Evolutionary conservation across 2,329 filamentous ascomycete genomes (phyloP).

Genomic region (Coniochaeta sp.): DNA sequence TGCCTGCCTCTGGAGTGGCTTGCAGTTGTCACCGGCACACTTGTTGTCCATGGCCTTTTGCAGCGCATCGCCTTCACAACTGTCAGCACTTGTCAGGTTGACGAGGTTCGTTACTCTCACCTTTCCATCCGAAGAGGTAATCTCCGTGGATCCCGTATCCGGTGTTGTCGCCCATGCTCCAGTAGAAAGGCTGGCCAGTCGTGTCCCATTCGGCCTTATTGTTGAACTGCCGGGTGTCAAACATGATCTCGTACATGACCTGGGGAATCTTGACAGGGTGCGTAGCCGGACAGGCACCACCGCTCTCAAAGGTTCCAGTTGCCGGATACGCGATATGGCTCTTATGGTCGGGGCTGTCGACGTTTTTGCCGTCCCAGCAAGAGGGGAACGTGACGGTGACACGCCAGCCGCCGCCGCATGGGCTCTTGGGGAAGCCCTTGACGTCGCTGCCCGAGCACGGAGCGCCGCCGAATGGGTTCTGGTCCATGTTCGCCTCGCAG

Average conservation of each 20-base stretch:
- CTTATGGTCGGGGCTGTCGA: constrained; percentile 1
- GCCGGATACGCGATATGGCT: constrained; percentile 9
- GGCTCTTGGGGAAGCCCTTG: constrained; percentile 26
- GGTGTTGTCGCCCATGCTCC: constrained; percentile 14
- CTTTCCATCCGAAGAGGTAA: constrained; percentile 17
- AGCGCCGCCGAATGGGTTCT: constrained; percentile 16
- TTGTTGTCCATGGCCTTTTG: constrained; percentile 11
- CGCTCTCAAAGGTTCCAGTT: constrained; percentile 12
- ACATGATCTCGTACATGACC: constrained; percentile 15
- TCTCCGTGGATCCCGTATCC: constrained; percentile 15
- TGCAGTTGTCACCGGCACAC: constrained; percentile 14
- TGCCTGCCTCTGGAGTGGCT: constrained; percentile 11
- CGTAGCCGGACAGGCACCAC: constrained; percentile 11
- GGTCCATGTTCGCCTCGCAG: constrained; percentile 14
- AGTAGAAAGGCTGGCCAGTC: constrained; percentile 23
- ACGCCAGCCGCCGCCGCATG: constrained; percentile 31
- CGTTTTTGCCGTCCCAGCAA: constrained; percentile 17
- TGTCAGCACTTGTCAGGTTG: neutral
- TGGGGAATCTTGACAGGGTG: constrained; percentile 15
- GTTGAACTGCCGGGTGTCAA: constrained; percentile 20
- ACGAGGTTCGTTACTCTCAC: neutral
- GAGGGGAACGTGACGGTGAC: constrained; percentile 31
- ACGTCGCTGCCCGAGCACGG: constrained; percentile 23
- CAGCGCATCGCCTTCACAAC: constrained; percentile 11
- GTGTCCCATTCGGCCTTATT: constrained; percentile 25